Conservation (phyloP, 495 filamentous ascomycete species). For the Staphylotrichum tortipilum region DNA sequence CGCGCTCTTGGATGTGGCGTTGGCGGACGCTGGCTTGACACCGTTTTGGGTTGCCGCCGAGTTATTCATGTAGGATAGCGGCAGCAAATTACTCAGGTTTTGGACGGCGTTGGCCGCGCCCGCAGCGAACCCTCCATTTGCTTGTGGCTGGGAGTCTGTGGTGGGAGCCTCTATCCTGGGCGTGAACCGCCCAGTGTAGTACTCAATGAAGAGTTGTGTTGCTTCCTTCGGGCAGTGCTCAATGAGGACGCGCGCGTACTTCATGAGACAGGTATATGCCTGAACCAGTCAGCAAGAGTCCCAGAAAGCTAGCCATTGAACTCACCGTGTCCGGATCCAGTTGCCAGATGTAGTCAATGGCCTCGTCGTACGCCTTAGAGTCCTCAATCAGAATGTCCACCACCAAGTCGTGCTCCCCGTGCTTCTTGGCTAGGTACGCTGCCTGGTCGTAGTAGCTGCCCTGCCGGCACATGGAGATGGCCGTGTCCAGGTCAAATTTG, state of each 20-base stretch:
- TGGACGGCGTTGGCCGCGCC: constrained; percentile 64
- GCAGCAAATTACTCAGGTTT: constrained; percentile 73
- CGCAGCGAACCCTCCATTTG: constrained; percentile 43
- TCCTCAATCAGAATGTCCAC: constrained; percentile 94
- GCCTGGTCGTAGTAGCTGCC: constrained; percentile 97
- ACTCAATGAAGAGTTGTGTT: constrained; percentile 81
- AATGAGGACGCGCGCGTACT: constrained; percentile 82
- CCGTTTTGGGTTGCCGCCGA: constrained; percentile 34
- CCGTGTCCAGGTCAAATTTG: constrained; percentile 95
- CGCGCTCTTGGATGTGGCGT: constrained; percentile 19
- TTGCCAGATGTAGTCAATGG: constrained; percentile 82
- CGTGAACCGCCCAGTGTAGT: constrained; percentile 78
- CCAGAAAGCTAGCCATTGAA: neutral
- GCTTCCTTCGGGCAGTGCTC: constrained; percentile 72
- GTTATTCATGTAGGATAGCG: constrained; percentile 73
- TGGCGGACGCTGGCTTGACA: constrained; percentile 32
- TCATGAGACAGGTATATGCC: constrained; percentile 88
- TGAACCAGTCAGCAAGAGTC: constrained; percentile 20
- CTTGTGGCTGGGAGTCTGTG: constrained; percentile 34
- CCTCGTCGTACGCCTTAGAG: constrained; percentile 77
- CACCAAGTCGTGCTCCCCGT: constrained; percentile 87
- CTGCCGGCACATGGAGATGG: constrained; percentile 95
- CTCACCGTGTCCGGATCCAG: constrained; percentile 73
- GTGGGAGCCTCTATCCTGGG: constrained; percentile 59
- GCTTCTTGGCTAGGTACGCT: constrained; percentile 88